phyloP scores from a whole-genome alignment of 208 protist species.

The Leishmania martiniquensis region DNA sequence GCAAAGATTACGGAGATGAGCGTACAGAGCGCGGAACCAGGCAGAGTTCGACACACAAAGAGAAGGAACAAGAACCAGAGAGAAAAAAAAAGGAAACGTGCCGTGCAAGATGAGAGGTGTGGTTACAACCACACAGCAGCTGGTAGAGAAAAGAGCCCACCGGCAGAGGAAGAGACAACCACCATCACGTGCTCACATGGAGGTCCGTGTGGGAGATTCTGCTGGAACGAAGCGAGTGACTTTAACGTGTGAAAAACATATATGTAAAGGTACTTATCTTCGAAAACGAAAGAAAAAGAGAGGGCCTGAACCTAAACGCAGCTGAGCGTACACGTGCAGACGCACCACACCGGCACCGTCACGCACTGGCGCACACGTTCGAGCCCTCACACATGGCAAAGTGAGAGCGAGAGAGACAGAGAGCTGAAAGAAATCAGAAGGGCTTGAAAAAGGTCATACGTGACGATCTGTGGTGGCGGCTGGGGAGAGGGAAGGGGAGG shows the following conservation, averaged over 20 bases:
- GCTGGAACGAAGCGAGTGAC: not conserved
- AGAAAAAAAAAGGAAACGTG: not conserved
- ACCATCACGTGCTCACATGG: not conserved
- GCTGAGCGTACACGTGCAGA: not conserved
- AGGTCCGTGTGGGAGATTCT: not conserved
- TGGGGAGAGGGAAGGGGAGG: not conserved
- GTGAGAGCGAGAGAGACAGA: not conserved
- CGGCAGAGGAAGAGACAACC: not conserved
- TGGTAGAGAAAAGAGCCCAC: not conserved
- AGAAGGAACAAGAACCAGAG: too few species aligned
- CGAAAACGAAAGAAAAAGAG: not conserved
- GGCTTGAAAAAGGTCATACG: not conserved
- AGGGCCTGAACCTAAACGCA: not conserved
- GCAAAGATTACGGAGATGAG: too few species aligned
- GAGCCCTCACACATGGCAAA: not conserved
- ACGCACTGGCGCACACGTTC: not conserved
- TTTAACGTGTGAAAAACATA: too few species aligned
- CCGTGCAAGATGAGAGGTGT: not conserved
- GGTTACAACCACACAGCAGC: not conserved
- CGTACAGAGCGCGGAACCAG: too few species aligned
- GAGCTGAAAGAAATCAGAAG: not conserved
- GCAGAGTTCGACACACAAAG: too few species aligned
- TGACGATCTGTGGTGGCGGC: not conserved
- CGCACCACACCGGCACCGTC: too few species aligned
- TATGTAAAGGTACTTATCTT: too few species aligned